Evolutionary conservation across 495 filamentous ascomycete species (phyloP).

Genomic region (Hypoxylon fuscum): DNA sequence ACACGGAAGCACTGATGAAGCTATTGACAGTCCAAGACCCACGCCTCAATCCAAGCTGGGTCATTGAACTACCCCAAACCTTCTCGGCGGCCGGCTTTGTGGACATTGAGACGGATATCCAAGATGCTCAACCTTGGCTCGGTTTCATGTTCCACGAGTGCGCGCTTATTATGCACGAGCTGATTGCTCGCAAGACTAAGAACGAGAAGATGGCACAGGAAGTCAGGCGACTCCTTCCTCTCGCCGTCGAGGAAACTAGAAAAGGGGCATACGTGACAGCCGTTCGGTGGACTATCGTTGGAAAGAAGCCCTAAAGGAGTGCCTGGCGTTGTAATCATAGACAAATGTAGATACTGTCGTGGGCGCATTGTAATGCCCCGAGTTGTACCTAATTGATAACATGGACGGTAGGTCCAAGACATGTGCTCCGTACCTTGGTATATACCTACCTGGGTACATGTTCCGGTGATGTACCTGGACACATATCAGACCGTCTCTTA

Average conservation of each 20-base stretch:
- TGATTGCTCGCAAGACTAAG: conserved; percentile 23
- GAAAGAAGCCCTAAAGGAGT: conserved; percentile 12
- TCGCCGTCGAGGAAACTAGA: conserved; percentile 13
- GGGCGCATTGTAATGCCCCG: too few species aligned
- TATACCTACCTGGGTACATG: too few species aligned
- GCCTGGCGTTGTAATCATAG: background rate
- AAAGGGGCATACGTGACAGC: conserved; percentile 17
- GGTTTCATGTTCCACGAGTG: conserved; percentile 9
- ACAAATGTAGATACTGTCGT: background rate
- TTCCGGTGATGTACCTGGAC: too few species aligned
- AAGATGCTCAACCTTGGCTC: conserved; percentile 1
- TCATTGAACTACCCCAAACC: conserved; percentile 1
- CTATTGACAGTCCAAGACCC: conserved; percentile 3
- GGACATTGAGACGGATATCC: conserved; percentile 10
- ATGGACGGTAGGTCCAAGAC: too few species aligned
- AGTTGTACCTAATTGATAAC: too few species aligned
- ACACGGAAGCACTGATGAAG: conserved; percentile 3
- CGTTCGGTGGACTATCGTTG: background rate
- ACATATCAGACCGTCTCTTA: too few species aligned
- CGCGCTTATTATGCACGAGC: conserved; percentile 9
- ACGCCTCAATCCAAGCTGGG: conserved; percentile 13
- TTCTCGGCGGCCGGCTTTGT: conserved; percentile 13
- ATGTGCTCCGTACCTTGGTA: too few species aligned
- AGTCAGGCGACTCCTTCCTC: conserved; percentile 15
- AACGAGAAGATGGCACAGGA: conserved; percentile 18